Evolutionary conservation across 441 rosid species (phyloP).

Genomic region (Brassica hybrid): DNA sequence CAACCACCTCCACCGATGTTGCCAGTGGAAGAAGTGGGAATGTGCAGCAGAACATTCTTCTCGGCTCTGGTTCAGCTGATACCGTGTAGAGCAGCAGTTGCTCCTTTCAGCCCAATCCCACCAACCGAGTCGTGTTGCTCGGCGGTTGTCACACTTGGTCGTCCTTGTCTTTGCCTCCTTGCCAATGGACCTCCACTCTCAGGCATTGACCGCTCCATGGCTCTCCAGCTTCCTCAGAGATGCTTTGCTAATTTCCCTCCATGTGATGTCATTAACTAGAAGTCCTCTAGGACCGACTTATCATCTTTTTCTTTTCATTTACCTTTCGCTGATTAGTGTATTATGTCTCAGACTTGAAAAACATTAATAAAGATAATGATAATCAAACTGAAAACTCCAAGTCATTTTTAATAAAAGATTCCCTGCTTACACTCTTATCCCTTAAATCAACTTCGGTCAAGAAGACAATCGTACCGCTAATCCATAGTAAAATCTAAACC

Average conservation of each 20-base stretch:
- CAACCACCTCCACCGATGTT: conserved; percentile 45
- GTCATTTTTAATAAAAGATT: not conserved
- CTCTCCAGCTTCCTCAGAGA: conserved; percentile 86
- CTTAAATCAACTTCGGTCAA: not conserved
- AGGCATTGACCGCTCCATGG: conserved; percentile 90
- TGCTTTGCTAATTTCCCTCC: conserved; percentile 89
- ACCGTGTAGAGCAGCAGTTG: conserved; percentile 92
- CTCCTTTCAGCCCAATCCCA: conserved; percentile 82
- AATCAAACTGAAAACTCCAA: conserved; percentile 4
- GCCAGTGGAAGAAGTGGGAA: conserved; percentile 39
- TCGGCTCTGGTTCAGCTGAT: conserved; percentile 82
- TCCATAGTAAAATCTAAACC: not conserved
- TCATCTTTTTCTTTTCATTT: not conserved
- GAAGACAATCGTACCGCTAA: not conserved
- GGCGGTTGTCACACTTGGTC: conserved; percentile 77
- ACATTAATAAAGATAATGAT: conserved; percentile 32
- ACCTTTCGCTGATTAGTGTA: conserved; percentile 15
- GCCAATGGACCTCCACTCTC: conserved; percentile 92
- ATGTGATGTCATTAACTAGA: conserved; percentile 47
- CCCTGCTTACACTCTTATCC: not conserved
- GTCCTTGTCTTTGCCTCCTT: conserved; percentile 62
- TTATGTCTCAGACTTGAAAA: conserved; percentile 20
- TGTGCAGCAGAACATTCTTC: conserved; percentile 82
- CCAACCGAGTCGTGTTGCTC: conserved; percentile 83
- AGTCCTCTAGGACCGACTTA: conserved; percentile 10